Evolutionary conservation across 140 eudicot genomes (phyloP), one percentile per base, ranked within the genome.

Genomic region (Erigeron philadelphicus): DNA sequence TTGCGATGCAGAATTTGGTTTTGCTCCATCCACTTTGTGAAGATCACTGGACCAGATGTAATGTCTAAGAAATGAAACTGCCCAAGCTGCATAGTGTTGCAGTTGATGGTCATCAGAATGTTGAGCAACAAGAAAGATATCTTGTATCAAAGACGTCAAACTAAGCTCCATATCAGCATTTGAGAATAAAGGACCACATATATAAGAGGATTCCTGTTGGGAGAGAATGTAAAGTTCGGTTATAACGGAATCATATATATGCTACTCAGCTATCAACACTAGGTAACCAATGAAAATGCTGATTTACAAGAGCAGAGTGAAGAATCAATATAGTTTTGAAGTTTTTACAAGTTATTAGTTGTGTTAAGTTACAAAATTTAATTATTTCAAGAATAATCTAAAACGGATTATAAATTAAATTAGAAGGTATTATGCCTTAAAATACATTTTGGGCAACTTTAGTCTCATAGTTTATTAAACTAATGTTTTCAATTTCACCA

Each of bases 11-110:
- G 88, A 61, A 72, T 82, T 81, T 44, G 80, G 66, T 62, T 68
- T 68, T 55, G 54, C 50, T 75, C 52, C 66, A 69, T 80, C 84
- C 52, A 79, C 83, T 55, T 73, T 81, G 75, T 70, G 73, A 74
- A 19, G 75, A 47, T 80, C 82, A 57, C 70, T 76, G 42, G 83
- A 83, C 79, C 84, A 75, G 25, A 89, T 52, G 78, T 68, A 81
- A 83, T 82, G 85, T 72, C 88, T 80, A 77, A 94, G 91, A 82
- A 87, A 85, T n/a, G 97, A 83, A 74, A 89, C 54, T 67, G 99
- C 81, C 99, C 99, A 94, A 58, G 97, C 84, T 49, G 97, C 99
- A 75, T 81, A 72, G 41, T 83, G 82, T 77, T 87, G 95, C 73
- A 87, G 80, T 64, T 85, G 95, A 15, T 73, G 78, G 61, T 87